Conservation (phyloP, 2,329 filamentous ascomycete genomes). For the Ceratocystis harringtonii region DNA sequence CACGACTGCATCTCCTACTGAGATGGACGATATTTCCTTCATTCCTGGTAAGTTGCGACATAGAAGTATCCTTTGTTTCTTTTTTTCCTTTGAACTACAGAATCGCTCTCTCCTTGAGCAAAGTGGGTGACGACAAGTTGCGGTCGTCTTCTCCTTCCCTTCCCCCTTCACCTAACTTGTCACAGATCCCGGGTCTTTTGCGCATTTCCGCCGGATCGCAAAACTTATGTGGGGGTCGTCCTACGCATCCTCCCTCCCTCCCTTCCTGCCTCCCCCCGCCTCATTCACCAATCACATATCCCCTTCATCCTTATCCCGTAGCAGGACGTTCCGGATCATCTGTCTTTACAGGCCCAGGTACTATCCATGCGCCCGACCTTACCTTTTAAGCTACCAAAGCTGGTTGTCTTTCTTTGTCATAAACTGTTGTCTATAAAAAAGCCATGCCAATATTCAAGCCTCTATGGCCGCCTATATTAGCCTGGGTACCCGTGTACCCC, state of each 20-base stretch:
- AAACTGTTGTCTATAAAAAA: not conserved
- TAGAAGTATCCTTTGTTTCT: not conserved
- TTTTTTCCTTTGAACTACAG: not conserved
- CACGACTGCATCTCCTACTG: conserved; percentile 12
- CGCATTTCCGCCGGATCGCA: conserved; percentile 7
- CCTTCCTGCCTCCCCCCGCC: not conserved
- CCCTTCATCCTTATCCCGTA: not conserved
- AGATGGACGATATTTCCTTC: conserved; percentile 22
- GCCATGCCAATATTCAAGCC: not conserved
- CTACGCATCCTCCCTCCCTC: not conserved
- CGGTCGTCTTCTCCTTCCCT: not conserved
- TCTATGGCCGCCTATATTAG: not conserved
- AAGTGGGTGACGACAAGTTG: not conserved
- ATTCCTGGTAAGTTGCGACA: conserved; percentile 8
- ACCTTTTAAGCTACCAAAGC: not conserved
- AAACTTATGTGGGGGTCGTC: conserved; percentile 12
- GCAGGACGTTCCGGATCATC: not conserved
- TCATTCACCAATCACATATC: not conserved
- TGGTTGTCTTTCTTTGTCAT: conserved; percentile 5
- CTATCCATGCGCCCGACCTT: not conserved
- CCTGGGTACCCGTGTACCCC: not conserved
- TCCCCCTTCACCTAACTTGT: not conserved
- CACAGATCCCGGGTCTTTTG: not conserved
- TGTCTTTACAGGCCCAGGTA: not conserved
- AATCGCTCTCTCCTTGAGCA: not conserved